A percentile compares a stretch with the other conserved stretches of the same genome.
These are phyloP conservation scores for Syzygium aromaticum DNA, from an alignment of 345 rosid species.

Conservation along the genomic window DNA sequence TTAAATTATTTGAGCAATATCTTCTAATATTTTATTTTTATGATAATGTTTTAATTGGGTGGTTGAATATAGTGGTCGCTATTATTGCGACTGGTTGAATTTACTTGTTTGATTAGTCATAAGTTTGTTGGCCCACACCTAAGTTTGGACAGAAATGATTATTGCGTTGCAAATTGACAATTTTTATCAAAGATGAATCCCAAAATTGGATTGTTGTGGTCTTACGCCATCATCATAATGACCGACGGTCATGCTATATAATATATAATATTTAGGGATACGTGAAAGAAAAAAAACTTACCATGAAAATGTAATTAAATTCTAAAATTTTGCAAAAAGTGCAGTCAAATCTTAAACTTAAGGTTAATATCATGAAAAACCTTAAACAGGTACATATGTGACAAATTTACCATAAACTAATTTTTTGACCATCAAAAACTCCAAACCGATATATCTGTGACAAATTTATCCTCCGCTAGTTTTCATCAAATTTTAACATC, in stretches of 20 bases:
- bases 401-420: no score
- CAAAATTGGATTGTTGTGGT: neutral
- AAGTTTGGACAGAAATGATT: neutral
- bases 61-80: neutral
- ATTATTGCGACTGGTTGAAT: neutral
- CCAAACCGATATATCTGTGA: rapidly evolving
- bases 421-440: no score
- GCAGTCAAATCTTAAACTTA: no score
- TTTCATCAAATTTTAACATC: no score
- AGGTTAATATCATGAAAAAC: no score
- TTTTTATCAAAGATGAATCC: neutral
- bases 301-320: no score
- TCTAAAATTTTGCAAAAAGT: no score
- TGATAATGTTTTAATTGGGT: neutral
- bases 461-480: no score
- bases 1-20: neutral
- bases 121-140: neutral
- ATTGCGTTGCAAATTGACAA: neutral
- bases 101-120: neutral
- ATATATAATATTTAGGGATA: no score
- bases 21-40: neutral
- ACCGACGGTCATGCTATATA: neutral
- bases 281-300: no score
- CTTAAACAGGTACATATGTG: no score
- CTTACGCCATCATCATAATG: neutral